Evolutionary conservation across 2,329 filamentous ascomycete genomes (phyloP).

Genomic region (Verticillium tricorpus): DNA sequence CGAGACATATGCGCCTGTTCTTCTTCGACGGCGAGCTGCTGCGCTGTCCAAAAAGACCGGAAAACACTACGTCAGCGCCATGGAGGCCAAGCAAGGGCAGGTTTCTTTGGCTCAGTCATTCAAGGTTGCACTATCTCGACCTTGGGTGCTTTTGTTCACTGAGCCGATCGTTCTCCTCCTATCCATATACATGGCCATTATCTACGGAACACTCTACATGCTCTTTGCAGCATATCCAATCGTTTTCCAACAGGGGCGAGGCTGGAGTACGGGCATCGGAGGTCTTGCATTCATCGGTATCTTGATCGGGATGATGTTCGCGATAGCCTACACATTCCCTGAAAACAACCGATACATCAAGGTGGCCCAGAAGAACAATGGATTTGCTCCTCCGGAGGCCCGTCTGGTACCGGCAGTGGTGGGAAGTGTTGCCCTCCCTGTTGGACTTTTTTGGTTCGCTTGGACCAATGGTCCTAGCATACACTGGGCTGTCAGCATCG

Average conservation of each 20-base stretch:
- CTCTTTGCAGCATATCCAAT: constrained; percentile 60
- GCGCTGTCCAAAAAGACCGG: constrained; percentile 15
- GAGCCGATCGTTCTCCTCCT: constrained; percentile 67
- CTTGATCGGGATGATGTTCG: constrained; percentile 59
- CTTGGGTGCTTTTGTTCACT: constrained; percentile 64
- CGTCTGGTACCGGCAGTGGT: constrained; percentile 51
- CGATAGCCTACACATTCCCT: constrained; percentile 42
- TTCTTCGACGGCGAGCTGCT: constrained; percentile 19
- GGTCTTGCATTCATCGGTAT: constrained; percentile 66
- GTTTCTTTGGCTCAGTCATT: constrained; percentile 40
- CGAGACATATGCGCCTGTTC: constrained; percentile 23
- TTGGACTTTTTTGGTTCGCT: constrained; percentile 53
- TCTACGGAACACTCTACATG: constrained; percentile 55
- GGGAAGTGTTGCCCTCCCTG: constrained; percentile 48
- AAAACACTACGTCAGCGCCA: constrained; percentile 20
- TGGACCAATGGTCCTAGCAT: constrained; percentile 47
- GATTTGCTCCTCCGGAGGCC: constrained; percentile 53
- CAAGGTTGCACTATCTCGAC: constrained; percentile 37
- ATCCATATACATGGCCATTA: constrained; percentile 61
- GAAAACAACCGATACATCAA: constrained; percentile 39
- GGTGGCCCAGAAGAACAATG: constrained; percentile 31
- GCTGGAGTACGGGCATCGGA: constrained; percentile 55
- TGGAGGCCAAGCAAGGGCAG: constrained; percentile 43
- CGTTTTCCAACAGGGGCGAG: constrained; percentile 57
- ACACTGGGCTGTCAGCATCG: constrained; percentile 43